Conservation (phyloP, 2,329 filamentous ascomycete species). For the Ophiocordyceps sinensis region DNA sequence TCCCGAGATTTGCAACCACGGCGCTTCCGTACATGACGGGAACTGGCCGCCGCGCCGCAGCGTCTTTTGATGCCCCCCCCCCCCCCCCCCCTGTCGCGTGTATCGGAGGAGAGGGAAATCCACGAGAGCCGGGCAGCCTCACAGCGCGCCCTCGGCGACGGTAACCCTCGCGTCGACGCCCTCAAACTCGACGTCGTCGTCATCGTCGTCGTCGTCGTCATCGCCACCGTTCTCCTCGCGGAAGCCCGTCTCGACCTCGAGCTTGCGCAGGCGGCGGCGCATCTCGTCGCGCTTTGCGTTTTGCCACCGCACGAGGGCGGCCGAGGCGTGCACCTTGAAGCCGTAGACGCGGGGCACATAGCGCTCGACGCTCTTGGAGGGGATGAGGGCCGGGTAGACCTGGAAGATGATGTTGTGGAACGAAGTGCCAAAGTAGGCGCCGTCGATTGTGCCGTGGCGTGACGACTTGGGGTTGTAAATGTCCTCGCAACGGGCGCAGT, state of each 20-base stretch:
- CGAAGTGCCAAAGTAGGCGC: conserved; percentile 93
- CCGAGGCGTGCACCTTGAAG: conserved; percentile 86
- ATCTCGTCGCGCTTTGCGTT: conserved; percentile 67
- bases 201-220: conserved; percentile 49
- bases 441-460: conserved; percentile 87
- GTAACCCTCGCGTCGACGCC: conserved; percentile 18
- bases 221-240: conserved; percentile 50
- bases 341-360: conserved; percentile 88
- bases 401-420: conserved; percentile 99
- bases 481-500: conserved; percentile 94
- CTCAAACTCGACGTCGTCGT: conserved; percentile 29
- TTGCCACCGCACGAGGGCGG: conserved; percentile 85
- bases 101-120: too few species aligned
- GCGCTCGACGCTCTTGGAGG: conserved; percentile 68
- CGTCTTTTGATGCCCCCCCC: too few species aligned
- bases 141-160: conserved; percentile 11
- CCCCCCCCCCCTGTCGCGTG: too few species aligned
- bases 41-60: too few species aligned
- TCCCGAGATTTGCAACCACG: too few species aligned
- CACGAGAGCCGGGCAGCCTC: background rate
- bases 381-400: conserved; percentile 83
- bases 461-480: conserved; percentile 98
- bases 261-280: conserved; percentile 56
- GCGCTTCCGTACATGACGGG: too few species aligned
- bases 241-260: conserved; percentile 68